A percentile compares a stretch with the other conserved stretches of the same genome.
These are phyloP conservation scores for Penicillium simplicissimum DNA, from an alignment of 495 filamentous ascomycete species.

Conservation along the genomic window DNA sequence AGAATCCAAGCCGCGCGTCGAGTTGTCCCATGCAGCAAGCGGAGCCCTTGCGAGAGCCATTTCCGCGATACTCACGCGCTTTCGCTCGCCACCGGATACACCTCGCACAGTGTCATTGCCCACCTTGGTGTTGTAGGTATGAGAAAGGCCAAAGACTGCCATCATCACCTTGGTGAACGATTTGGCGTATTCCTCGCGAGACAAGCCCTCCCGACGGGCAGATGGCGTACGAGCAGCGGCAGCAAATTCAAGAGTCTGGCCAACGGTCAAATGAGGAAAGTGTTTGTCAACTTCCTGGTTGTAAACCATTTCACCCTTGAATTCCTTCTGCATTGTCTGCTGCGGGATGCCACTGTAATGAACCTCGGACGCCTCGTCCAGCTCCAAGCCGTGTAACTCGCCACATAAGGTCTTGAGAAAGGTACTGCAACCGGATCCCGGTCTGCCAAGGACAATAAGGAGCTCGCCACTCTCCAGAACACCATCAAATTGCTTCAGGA, in stretches of 20 bases:
- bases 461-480: constrained; percentile 37
- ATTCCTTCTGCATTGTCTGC: constrained; percentile 52
- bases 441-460: constrained; percentile 41
- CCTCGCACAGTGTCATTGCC: constrained; percentile 54
- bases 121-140: constrained; percentile 55
- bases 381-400: constrained; percentile 32
- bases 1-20: constrained; percentile 80
- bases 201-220: constrained; percentile 41
- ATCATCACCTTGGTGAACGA: constrained; percentile 56
- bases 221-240: constrained; percentile 49
- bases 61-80: constrained; percentile 57
- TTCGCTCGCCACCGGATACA: constrained; percentile 82
- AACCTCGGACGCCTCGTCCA: constrained; percentile 39
- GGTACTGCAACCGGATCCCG: constrained; percentile 42
- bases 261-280: constrained; percentile 64
- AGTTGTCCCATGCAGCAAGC: constrained; percentile 81
- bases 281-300: constrained; percentile 63
- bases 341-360: constrained; percentile 50
- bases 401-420: constrained; percentile 41
- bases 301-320: constrained; percentile 63
- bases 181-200: constrained; percentile 40
- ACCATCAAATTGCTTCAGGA: constrained; percentile 40
- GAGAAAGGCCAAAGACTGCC: constrained; percentile 57
- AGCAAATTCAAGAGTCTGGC: constrained; percentile 64
- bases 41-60: constrained; percentile 65